Evolutionary conservation across 768 basidiomycete species (phyloP).

Genomic region (Termitomyces sp.): DNA sequence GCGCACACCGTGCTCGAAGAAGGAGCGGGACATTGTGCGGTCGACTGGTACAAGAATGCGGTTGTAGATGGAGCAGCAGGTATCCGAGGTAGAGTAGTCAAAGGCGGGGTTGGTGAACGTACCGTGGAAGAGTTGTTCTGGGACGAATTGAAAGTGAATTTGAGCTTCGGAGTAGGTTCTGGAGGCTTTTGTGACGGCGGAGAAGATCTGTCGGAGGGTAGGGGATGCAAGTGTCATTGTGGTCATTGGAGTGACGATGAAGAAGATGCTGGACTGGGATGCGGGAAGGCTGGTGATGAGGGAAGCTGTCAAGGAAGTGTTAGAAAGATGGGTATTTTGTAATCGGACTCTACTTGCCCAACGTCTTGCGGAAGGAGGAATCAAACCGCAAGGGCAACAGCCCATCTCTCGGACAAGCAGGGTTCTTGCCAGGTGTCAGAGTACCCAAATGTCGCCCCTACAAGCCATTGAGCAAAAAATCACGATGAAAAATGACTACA

Average conservation of each 20-base stretch:
- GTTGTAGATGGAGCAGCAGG: constrained; percentile 71
- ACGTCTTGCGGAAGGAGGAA: constrained; percentile 60
- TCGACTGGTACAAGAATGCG: constrained; percentile 62
- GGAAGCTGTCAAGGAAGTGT: constrained; percentile 35
- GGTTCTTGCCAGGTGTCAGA: constrained; percentile 51
- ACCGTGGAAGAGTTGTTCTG: constrained; percentile 57
- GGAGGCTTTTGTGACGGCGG: constrained; percentile 55
- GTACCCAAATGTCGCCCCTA: constrained; percentile 65
- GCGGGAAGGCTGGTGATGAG: constrained; percentile 46
- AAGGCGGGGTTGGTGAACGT: constrained; percentile 42
- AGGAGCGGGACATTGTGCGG: constrained; percentile 55
- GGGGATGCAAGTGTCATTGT: constrained; percentile 65
- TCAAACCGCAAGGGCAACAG: constrained; percentile 66
- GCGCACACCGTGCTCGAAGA: constrained; percentile 39
- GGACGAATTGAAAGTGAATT: constrained; percentile 71
- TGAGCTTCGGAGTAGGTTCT: constrained; percentile 48
- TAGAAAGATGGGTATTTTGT: background rate
- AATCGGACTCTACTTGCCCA: constrained; percentile 40
- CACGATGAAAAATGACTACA: constrained; percentile 3
- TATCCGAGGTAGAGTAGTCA: constrained; percentile 43
- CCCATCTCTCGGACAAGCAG: constrained; percentile 49
- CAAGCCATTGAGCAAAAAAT: background rate
- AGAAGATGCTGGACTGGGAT: constrained; percentile 51
- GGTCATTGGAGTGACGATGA: constrained; percentile 62
- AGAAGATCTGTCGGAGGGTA: constrained; percentile 66